These are phyloP conservation scores for Pestalotiopsis sp. DNA, from an alignment of 2,329 filamentous ascomycete genomes.

Conservation along the genomic window DNA sequence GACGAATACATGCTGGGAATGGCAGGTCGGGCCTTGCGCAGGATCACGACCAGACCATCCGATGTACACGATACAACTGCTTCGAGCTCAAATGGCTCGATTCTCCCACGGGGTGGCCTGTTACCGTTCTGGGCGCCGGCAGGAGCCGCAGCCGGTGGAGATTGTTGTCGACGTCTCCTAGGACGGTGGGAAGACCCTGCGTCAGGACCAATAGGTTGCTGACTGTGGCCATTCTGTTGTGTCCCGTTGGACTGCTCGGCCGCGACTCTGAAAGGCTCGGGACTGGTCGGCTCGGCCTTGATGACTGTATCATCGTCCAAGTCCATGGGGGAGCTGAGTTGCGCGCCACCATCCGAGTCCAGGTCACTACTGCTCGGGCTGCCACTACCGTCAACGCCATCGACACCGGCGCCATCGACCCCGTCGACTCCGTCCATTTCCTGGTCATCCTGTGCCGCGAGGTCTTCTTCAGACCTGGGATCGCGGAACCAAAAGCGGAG, in stretches of 20 bases:
- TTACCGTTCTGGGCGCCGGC: neutral
- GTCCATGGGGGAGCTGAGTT: slow-evolving; percentile 46
- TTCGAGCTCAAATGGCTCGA: slow-evolving; percentile 71
- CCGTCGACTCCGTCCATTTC: slow-evolving; percentile 43
- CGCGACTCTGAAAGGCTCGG: slow-evolving; percentile 35
- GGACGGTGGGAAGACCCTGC: neutral
- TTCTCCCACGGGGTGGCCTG: slow-evolving; percentile 30
- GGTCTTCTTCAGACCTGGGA: slow-evolving; percentile 62
- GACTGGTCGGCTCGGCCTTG: slow-evolving; percentile 38
- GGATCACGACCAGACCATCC: slow-evolving; percentile 81
- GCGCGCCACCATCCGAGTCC: slow-evolving; percentile 48
- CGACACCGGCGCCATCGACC: slow-evolving; percentile 33
- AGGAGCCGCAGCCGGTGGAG: slow-evolving; percentile 13
- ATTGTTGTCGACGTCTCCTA: neutral
- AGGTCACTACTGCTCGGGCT: slow-evolving; percentile 35
- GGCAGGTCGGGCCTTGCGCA: slow-evolving; percentile 73
- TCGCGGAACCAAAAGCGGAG: slow-evolving; percentile 84
- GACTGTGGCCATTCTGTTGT: neutral
- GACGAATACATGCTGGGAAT: slow-evolving; percentile 63
- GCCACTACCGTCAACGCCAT: slow-evolving; percentile 36
- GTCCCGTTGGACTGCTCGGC: neutral
- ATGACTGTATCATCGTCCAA: slow-evolving; percentile 39
- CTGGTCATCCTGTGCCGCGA: slow-evolving; percentile 44
- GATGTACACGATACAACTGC: slow-evolving; percentile 92
- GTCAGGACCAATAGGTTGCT: neutral